phyloP scores from a whole-genome alignment of 345 rosid species.

The Psidium guajava region DNA sequence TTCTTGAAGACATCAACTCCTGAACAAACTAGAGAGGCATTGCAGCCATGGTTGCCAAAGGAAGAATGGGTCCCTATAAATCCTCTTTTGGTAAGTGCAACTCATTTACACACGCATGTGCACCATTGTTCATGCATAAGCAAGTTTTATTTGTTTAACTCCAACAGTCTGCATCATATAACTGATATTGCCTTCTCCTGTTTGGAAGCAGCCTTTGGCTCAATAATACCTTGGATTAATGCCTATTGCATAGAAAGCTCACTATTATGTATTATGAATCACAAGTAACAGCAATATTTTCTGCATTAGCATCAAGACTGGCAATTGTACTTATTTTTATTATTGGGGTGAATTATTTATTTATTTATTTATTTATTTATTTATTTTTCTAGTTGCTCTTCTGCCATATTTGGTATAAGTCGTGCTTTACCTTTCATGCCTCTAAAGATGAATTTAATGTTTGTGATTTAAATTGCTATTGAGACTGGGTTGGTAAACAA shows the following conservation, averaged over 20 bases:
- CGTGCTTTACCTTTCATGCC: neutral
- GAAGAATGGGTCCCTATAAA: slow-evolving; percentile 87
- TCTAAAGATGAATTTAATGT: neutral
- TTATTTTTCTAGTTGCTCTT: neutral
- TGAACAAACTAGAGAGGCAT: slow-evolving; percentile 76
- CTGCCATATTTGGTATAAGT: neutral
- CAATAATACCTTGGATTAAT: neutral
- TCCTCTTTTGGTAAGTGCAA: slow-evolving; percentile 62
- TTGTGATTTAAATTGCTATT: neutral
- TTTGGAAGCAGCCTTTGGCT: neutral
- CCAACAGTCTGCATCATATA: neutral
- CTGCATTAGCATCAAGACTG: neutral
- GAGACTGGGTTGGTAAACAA: neutral
- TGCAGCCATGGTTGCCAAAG: slow-evolving; percentile 93
- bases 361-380: too few relatives aligned
- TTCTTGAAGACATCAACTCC: slow-evolving; percentile 65
- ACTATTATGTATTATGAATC: neutral
- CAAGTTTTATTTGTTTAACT: too few relatives aligned
- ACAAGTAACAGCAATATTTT: neutral
- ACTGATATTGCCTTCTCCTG: neutral
- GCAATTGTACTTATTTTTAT: neutral
- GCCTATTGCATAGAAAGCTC: neutral
- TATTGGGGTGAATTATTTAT: neutral
- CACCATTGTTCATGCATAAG: too few relatives aligned
- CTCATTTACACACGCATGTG: neutral